Conservation (phyloP, 2,329 filamentous ascomycete species). For the Ambrosiella xylebori region DNA sequence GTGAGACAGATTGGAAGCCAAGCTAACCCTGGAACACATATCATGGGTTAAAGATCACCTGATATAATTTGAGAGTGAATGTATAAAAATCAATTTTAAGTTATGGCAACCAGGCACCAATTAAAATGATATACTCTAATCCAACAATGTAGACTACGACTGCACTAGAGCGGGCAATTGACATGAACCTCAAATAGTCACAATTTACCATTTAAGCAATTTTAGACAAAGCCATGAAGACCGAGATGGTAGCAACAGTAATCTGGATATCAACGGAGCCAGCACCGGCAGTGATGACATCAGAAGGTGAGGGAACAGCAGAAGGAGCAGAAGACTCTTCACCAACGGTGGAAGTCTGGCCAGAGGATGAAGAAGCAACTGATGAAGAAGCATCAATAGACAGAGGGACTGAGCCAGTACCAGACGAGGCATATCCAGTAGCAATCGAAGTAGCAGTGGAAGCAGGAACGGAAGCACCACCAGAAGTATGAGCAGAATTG, state of each 20-base stretch:
- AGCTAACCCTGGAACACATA: too few relatives aligned
- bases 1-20: too few relatives aligned
- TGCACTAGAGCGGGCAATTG: too few relatives aligned
- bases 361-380: background rate
- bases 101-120: too few relatives aligned
- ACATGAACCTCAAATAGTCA: background rate
- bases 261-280: background rate
- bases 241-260: background rate
- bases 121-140: too few relatives aligned
- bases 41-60: too few relatives aligned
- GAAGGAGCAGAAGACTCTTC: background rate
- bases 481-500: too few relatives aligned
- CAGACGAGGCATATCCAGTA: background rate
- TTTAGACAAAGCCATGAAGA: slow-evolving; percentile 5
- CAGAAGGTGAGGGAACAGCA: background rate
- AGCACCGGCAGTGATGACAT: slow-evolving; percentile 3
- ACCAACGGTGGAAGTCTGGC: background rate
- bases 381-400: background rate
- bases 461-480: too few relatives aligned
- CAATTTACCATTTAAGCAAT: background rate
- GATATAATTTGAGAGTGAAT: too few relatives aligned
- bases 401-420: background rate
- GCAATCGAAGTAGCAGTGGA: background rate
- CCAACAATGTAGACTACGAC: too few relatives aligned
- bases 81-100: too few relatives aligned